These are phyloP conservation scores for Trypanosoma scelopori DNA, from an alignment of 208 protist genomes.

Conservation along the genomic window DNA sequence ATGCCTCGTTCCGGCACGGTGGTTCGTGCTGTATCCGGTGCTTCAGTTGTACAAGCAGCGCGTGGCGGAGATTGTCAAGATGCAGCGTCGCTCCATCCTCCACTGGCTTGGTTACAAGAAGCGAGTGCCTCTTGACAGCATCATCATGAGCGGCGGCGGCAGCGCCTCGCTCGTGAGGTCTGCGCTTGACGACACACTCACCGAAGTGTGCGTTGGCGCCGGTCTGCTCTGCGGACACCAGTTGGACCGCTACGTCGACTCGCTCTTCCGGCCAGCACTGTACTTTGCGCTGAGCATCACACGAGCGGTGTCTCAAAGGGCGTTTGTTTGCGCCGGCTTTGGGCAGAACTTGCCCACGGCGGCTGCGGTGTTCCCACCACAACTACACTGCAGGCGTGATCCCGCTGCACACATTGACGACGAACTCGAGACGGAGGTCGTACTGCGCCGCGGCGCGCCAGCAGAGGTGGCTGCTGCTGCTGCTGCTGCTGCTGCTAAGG, in stretches of 20 bases:
- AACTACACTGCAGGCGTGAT: background rate
- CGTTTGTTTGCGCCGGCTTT: conserved; percentile 17
- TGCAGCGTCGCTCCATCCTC: conserved; percentile 1
- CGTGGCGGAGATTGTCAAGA: background rate
- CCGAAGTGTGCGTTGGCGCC: conserved; percentile 20
- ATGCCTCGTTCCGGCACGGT: conserved; percentile 6
- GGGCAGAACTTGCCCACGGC: conserved; percentile 1
- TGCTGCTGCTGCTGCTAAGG: too few relatives aligned
- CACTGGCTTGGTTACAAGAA: conserved; percentile 2
- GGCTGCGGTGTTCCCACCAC: conserved; percentile 15
- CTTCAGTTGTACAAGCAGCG: conserved; percentile 14
- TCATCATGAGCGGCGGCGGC: conserved; percentile 20
- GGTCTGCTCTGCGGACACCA: conserved; percentile 19
- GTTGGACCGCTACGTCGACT: conserved; percentile 19
- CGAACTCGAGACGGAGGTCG: conserved; percentile 9
- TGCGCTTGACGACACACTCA: conserved; percentile 15
- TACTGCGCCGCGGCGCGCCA: background rate
- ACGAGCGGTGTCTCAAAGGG: background rate
- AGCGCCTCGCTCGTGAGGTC: conserved; percentile 15
- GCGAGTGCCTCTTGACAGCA: background rate
- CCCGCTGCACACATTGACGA: background rate
- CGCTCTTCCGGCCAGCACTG: conserved; percentile 17
- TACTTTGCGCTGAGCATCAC: conserved; percentile 22
- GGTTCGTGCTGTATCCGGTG: conserved; percentile 9
- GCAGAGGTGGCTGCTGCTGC: too few relatives aligned